phyloP scores from a whole-genome alignment of 1,139 yeast genomes.

The Hyphopichia khmerensis region DNA sequence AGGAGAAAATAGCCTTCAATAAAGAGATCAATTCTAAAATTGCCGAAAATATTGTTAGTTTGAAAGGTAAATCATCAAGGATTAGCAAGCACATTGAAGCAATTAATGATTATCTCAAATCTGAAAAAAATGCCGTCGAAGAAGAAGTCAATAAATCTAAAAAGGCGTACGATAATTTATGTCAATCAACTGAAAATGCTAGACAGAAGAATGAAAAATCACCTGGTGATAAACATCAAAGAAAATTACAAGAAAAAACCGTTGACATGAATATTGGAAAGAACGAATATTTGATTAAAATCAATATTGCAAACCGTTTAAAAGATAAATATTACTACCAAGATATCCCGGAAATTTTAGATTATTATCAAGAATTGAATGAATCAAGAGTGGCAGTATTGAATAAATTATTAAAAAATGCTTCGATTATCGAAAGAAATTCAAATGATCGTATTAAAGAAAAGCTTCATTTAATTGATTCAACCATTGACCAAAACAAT shows the following conservation, averaged over 20 bases:
- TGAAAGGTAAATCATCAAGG: slow-evolving; percentile 53
- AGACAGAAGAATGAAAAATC: slow-evolving; percentile 69
- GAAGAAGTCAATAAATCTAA: slow-evolving; percentile 72
- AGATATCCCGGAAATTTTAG: slow-evolving; percentile 89
- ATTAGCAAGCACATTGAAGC: slow-evolving; percentile 56
- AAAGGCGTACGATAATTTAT: slow-evolving; percentile 71
- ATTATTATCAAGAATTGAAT: slow-evolving; percentile 80
- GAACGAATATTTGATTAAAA: slow-evolving; percentile 76
- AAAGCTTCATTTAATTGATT: slow-evolving; percentile 52
- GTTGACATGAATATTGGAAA: slow-evolving; percentile 83
- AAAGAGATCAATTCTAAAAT: slow-evolving; percentile 61
- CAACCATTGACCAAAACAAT: slow-evolving; percentile 65
- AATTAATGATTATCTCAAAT: slow-evolving; percentile 56
- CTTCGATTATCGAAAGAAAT: slow-evolving; percentile 62
- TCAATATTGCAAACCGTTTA: slow-evolving; percentile 82
- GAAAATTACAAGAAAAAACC: slow-evolving; percentile 61
- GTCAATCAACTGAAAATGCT: slow-evolving; percentile 77
- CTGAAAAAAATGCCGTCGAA: slow-evolving; percentile 60
- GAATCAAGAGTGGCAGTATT: slow-evolving; percentile 74
- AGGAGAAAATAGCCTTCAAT: slow-evolving; percentile 62
- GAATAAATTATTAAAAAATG: slow-evolving; percentile 68
- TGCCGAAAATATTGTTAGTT: slow-evolving; percentile 58
- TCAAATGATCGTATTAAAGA: slow-evolving; percentile 53
- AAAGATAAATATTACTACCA: slow-evolving; percentile 93
- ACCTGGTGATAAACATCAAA: slow-evolving; percentile 56